Percentiles rank a stretch among this genome's conserved stretches.
Conservation (phyloP, 106 monocot species). For the Chionographis japonica region DNA sequence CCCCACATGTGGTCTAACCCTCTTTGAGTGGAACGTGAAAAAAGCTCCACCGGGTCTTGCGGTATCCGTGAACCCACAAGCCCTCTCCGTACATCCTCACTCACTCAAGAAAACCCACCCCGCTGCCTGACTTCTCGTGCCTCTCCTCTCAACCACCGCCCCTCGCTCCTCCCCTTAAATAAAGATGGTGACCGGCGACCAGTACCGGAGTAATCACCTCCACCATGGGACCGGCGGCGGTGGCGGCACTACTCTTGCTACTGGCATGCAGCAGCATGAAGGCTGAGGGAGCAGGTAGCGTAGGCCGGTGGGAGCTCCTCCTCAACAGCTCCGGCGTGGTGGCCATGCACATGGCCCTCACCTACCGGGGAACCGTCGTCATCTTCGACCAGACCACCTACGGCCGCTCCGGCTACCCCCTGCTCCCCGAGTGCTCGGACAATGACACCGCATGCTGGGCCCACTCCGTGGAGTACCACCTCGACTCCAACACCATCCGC, state of each 20-base stretch:
- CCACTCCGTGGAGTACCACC: slow-evolving; percentile 34
- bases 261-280: background rate
- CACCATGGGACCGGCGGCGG: no score
- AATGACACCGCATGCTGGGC: slow-evolving; percentile 21
- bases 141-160: no score
- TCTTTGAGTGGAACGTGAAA: no score
- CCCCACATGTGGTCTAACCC: no score
- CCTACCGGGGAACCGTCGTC: slow-evolving; percentile 34
- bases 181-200: no score
- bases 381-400: slow-evolving; percentile 46
- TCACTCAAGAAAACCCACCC: no score
- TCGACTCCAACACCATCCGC: slow-evolving; percentile 22
- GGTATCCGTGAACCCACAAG: no score
- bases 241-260: background rate
- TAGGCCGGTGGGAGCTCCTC: slow-evolving; percentile 39
- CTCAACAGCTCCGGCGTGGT: slow-evolving; percentile 52
- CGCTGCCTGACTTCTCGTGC: no score
- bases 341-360: slow-evolving; percentile 57
- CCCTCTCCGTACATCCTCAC: no score
- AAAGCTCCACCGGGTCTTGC: no score
- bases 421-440: slow-evolving; percentile 12
- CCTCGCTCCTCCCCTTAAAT: no score
- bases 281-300: background rate
- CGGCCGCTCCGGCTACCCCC: slow-evolving; percentile 26
- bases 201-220: no score